Evolutionary conservation across 139 green algal species (phyloP), one percentile per base, ranked within the genome.

Genomic region (Gonium pectorale): DNA sequence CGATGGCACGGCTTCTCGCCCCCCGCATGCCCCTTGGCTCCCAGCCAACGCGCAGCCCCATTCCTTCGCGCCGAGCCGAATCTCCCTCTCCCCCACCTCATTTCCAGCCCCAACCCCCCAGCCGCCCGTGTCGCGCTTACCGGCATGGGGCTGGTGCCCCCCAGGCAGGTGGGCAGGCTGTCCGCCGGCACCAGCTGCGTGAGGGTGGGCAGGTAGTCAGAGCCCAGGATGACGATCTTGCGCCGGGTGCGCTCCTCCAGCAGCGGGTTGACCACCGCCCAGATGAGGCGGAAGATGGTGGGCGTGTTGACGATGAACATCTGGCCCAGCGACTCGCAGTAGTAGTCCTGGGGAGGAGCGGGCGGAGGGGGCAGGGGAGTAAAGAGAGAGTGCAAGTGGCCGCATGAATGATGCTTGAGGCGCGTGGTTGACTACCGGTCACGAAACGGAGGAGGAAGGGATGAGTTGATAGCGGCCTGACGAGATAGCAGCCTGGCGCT

Each of bases 241-340:
- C 83, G 81, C 40, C 87, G 81, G 26, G 91, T 94, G 41, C 90
- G 77, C 80, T 92, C 88, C 77, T 93, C 86, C 41, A 94, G 79
- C 83, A 93, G 75, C 17, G 90, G 87, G 71, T 92, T 93, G 37
- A 94, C 86, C 6, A 93, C 60, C 38, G 80, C 70, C 88, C 88
- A 94, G 67, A 93, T 86, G 67, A 85, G 67, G 8, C 85, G 90
- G 77, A 94, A 94, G 40, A 93, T 84, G 64, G 83, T 79, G 72
- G 90, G 90, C 71, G 90, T 88, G 80, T 93, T 94, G 83, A 94
- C 90, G 77, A 94, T 91, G 86, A 92, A 92, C 91, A 93, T 91
- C 67, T 79, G 78, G 31, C 89, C 91, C 62, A 94, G 85, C 51
- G 87, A 83, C 79, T 94, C 91, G 29, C 90, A 91, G 73, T 92